A percentile compares a stretch with the other conserved stretches of the same genome.
Conservation (phyloP, 352 stramenopile species). For the Pythium chondricola region DNA sequence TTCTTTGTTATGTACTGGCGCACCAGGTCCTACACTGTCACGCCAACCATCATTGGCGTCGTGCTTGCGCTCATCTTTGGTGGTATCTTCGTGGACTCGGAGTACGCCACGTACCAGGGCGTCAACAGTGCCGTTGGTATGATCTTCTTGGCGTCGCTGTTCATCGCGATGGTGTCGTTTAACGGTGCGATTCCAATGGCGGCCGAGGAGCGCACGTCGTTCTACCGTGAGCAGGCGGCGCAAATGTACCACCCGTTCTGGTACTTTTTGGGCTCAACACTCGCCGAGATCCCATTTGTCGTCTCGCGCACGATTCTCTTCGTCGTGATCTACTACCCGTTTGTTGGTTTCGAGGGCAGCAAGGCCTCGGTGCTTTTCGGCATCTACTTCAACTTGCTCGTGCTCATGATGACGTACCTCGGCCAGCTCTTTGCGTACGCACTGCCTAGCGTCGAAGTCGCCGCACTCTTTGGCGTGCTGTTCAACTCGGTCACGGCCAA, state of each 20-base stretch:
- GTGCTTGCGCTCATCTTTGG: constrained; percentile 50
- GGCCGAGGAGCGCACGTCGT: constrained; percentile 68
- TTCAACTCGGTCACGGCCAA: constrained; percentile 30
- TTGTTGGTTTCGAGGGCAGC: constrained; percentile 25
- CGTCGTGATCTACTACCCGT: constrained; percentile 23
- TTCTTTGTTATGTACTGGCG: constrained; percentile 65
- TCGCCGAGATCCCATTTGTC: constrained; percentile 52
- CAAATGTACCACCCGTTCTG: constrained; percentile 65
- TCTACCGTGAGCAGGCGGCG: constrained; percentile 75
- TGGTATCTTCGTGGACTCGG: constrained; percentile 19
- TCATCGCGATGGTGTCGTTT: constrained; percentile 60
- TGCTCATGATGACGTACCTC: constrained; percentile 28
- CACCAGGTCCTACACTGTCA: constrained; percentile 62
- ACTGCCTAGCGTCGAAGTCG: constrained; percentile 17
- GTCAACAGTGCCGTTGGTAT: constrained; percentile 45
- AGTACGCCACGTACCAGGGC: constrained; percentile 23
- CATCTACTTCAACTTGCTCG: constrained; percentile 16
- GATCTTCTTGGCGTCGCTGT: constrained; percentile 71
- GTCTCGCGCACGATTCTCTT: constrained; percentile 16
- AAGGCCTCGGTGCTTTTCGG: constrained; percentile 15
- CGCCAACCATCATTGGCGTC: constrained; percentile 29
- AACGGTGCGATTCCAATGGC: constrained; percentile 57
- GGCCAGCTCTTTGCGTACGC: constrained; percentile 24
- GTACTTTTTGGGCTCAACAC: constrained; percentile 50
- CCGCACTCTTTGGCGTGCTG: constrained; percentile 15